Conservation (phyloP, 1,284 basidiomycete species). For the Farysia itapuensis region DNA sequence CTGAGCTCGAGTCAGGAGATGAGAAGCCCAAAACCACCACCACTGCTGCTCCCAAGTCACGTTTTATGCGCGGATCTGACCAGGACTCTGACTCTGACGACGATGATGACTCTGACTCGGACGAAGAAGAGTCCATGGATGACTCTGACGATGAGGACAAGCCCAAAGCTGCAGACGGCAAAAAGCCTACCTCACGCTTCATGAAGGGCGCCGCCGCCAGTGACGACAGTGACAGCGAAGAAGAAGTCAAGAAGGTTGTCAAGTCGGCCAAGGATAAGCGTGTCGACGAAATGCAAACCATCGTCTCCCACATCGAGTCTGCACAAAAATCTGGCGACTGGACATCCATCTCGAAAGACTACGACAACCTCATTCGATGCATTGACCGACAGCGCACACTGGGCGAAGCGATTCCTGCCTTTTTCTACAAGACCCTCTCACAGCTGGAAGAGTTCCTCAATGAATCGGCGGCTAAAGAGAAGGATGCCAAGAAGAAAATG, state of each 20-base stretch:
- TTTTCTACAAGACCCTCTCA: conserved; percentile 78
- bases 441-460: conserved; percentile 78
- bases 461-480: conserved; percentile 71
- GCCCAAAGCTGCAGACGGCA: conserved; percentile 9
- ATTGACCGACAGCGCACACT: conserved; percentile 82
- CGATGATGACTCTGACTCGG: conserved; percentile 36
- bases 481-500: conserved; percentile 89
- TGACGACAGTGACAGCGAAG: conserved; percentile 69
- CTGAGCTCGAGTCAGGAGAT: conserved; percentile 54
- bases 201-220: conserved; percentile 53
- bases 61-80: conserved; percentile 44
- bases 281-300: conserved; percentile 81
- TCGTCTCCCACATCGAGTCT: conserved; percentile 88
- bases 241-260: conserved; percentile 71
- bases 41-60: conserved; percentile 32
- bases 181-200: conserved; percentile 56
- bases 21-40: conserved; percentile 46
- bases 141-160: conserved; percentile 8
- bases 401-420: conserved; percentile 81
- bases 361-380: conserved; percentile 90
- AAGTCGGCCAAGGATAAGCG: conserved; percentile 86
- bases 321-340: conserved; percentile 90
- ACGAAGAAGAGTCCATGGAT: conserved; percentile 37
- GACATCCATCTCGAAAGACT: conserved; percentile 84
- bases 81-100: conserved; percentile 45